Evolutionary conservation across 169 alveolate species (phyloP), one percentile per base, ranked within the genome.

Genomic region (Plasmodium fragile): DNA sequence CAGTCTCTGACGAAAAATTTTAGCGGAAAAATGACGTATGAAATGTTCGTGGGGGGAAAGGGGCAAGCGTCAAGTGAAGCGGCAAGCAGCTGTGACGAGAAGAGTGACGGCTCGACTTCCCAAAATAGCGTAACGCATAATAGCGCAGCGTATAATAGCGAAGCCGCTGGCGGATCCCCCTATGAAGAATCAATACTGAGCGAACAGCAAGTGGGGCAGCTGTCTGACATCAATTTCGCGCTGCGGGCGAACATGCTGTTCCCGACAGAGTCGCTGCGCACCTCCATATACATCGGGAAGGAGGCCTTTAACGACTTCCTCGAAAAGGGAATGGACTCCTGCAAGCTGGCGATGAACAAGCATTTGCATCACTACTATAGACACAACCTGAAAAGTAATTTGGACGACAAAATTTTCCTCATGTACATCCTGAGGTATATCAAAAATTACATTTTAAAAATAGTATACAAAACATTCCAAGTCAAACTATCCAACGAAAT

Each of bases 301-400:
- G 94, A 89, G 3, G 90, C 90, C 6, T 89, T 89, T 49, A 89
- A 77, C 39, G 94, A 89, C 39, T 89, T 89, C 49, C 34, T 89
- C 43, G 90, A 89, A 59, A 89, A 89, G 45, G 94, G 94, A 32
- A 25, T 45, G 52, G 52, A 45, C 22, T 78, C 94, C 36, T 78
- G 77, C 25, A 79, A 89, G 72, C 43, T 78, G n/a, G 49, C 72
- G 69, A 39, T 89, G 52, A 59, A 89, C 70, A 89, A 89, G 81
- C 49, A 89, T 78, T 89, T 89, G 81, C 59, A 78, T 8, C n/a
- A 36, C 30, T 78, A 78, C 71, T 89, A 89, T 89, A 81, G 81
- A 78, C 69, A 78, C 32, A 78, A 89, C 55, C 30, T 89, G 70
- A 52, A 70, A 43, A 53, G 22, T 11, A 65, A 69, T 34, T 53